Conservation (phyloP, 306 rosid genomes). For the Ceratonia siliqua region DNA sequence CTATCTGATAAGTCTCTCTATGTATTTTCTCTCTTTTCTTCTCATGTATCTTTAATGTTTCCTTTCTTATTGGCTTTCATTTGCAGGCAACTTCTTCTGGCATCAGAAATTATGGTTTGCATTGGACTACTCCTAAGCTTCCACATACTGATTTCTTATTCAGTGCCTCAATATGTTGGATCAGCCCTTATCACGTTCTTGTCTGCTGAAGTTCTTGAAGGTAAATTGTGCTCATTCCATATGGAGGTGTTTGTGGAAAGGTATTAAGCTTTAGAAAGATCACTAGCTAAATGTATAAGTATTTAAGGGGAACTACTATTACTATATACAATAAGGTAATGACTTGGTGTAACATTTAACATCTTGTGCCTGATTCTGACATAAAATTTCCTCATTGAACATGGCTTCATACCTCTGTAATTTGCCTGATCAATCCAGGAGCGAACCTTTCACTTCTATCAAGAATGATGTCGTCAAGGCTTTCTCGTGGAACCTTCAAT, state of each 20-base stretch:
- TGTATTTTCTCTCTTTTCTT: background rate
- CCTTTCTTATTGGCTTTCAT: conserved; percentile 25
- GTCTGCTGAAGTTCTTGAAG: conserved; percentile 88
- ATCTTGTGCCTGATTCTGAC: no score
- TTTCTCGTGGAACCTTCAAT: conserved; percentile 77
- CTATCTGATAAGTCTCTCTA: no score
- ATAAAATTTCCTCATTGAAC: no score
- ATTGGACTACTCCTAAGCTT: conserved; percentile 79
- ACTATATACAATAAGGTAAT: no score
- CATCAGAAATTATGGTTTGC: conserved; percentile 81
- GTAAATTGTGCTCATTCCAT: conserved; percentile 44
- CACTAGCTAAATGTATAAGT: no score
- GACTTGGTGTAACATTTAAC: no score
- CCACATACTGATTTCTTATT: conserved; percentile 59
- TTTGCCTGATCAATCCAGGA: conserved; percentile 52
- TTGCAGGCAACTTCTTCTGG: conserved; percentile 76
- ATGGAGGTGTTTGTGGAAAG: no score
- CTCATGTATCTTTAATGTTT: background rate
- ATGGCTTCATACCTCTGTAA: background rate
- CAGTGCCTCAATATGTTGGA: conserved; percentile 76
- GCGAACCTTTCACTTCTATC: conserved; percentile 85
- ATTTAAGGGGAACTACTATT: no score
- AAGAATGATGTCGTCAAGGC: conserved; percentile 80
- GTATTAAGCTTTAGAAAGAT: no score
- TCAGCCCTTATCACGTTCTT: conserved; percentile 83